Base-by-base conservation (phyloP, 306 rosid genomes). In the Trifolium dubium region DNA sequence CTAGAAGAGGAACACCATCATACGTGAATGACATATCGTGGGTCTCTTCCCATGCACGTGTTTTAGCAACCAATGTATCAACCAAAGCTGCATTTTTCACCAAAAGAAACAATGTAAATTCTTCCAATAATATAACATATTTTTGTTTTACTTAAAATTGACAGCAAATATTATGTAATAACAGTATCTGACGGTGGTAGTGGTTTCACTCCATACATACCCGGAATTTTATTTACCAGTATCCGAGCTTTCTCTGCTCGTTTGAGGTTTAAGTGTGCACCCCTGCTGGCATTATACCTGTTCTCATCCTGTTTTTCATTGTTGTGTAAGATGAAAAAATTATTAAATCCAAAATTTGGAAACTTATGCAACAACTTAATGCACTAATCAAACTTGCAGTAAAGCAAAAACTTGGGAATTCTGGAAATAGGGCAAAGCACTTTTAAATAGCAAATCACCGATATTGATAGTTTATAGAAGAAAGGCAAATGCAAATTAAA, bases 241-340 rank as follows among this genome's bases (percentile, higher is more conserved):
- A 95, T 84, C 71, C 99, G 88, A 58, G 99, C 98, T 81, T 89
- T 95, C 84, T 95, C 99, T 11, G 99, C 99, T 69, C 99, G 97
- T 78, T 95, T 95, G 77, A 95, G 97, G 87, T 90, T 95, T 73
- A 95, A 77, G 84, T 95, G 99, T n/a, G 99, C 99, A 60, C 99
- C 99, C 83, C 99, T 87, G 82, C 99, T 95, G 37, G 97, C 95
- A 85, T 95, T 95, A 15, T 95, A 95, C 86, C 99, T 95, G 87
- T 95, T 95, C n/a, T 95, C 97, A 73, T 95, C 99, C 99, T 95
- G 92, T 83, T 84, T 83, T 51, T 66, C 77, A 85, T 54, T 58
- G 58, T 29, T 78, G 40, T 15, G 75, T 74, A 55, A 70, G 82
- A 80, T 14, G 64, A 50, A 23, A 41, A 67, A 75, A 59, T 23